Evolutionary conservation across 129 eudicot species (phyloP).

Genomic region (Flaveria bidentis): DNA sequence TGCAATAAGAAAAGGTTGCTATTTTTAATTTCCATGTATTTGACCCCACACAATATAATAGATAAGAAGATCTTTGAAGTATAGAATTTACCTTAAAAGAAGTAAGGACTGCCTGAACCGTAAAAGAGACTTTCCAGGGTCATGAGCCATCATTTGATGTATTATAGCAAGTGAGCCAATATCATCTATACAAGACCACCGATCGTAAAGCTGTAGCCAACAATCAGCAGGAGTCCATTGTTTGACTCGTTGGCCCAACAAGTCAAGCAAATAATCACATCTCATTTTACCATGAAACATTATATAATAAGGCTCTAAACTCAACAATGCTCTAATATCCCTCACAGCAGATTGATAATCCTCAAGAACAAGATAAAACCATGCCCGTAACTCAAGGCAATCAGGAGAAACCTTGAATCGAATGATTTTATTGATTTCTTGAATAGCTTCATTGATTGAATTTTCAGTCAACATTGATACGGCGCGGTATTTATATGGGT

Average conservation of each 20-base stretch:
- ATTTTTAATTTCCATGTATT: neutral
- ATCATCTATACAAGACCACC: constrained; percentile 83
- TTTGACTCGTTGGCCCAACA: constrained; percentile 45
- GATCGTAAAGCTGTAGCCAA: constrained; percentile 72
- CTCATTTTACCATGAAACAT: constrained; percentile 68
- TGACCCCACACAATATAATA: neutral
- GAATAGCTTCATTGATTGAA: constrained; percentile 47
- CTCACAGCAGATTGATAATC: constrained; percentile 64
- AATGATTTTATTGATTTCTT: constrained; percentile 55
- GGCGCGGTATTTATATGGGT: constrained; percentile 65
- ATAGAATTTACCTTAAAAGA: constrained; percentile 55
- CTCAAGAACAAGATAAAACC: constrained; percentile 59
- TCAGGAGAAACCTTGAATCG: constrained; percentile 64
- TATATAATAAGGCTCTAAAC: constrained; percentile 62
- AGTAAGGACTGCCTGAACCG: constrained; percentile 72
- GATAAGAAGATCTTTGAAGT: neutral
- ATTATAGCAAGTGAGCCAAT: constrained; percentile 71
- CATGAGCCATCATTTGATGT: constrained; percentile 66
- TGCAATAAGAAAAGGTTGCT: neutral
- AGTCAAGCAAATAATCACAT: constrained; percentile 54
- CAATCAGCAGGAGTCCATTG: constrained; percentile 71
- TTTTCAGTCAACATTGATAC: constrained; percentile 45
- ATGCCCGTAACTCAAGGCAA: constrained; percentile 67
- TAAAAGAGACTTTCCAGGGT: constrained; percentile 66
- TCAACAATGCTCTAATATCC: constrained; percentile 57